A percentile compares a stretch with the other conserved stretches of the same genome.
Conservation (phyloP, 768 basidiomycete genomes). For the Hericium coralloides region DNA sequence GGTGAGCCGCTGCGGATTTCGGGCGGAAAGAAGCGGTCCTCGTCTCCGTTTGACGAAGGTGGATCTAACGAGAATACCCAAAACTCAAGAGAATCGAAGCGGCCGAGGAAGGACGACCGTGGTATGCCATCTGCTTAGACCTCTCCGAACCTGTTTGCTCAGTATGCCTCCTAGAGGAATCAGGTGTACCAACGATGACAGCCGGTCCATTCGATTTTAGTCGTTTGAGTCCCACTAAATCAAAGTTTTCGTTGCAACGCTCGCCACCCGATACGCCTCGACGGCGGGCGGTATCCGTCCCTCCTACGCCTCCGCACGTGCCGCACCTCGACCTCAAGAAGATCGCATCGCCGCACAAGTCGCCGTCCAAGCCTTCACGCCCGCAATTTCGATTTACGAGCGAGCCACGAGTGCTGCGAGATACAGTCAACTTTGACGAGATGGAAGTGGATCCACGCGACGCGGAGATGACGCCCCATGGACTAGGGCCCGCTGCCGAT, state of each 20-base stretch:
- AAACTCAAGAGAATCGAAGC: not conserved
- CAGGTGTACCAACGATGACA: not conserved
- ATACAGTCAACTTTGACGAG: not conserved
- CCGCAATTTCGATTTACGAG: conserved; percentile 13
- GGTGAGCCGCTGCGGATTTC: not conserved
- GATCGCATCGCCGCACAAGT: conserved; percentile 5
- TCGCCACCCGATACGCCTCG: not conserved
- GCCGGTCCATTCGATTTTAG: conserved; percentile 14
- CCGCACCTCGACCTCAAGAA: conserved; percentile 4
- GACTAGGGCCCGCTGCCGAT: not conserved
- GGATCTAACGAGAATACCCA: no score
- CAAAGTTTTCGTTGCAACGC: not conserved
- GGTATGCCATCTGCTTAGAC: not conserved
- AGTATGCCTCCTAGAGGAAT: not conserved
- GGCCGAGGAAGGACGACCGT: not conserved
- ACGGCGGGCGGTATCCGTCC: conserved; percentile 10
- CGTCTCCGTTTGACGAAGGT: not conserved
- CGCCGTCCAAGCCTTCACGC: conserved; percentile 5
- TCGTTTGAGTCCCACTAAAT: not conserved
- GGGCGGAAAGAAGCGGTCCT: not conserved
- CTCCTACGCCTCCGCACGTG: conserved; percentile 3
- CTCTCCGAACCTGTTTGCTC: not conserved
- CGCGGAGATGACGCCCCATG: not conserved
- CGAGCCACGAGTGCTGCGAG: conserved; percentile 4
- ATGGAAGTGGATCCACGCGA: not conserved